Evolutionary conservation across 768 basidiomycete genomes (phyloP), one percentile per base, ranked within the genome.

Genomic region (Boletus sp.): DNA sequence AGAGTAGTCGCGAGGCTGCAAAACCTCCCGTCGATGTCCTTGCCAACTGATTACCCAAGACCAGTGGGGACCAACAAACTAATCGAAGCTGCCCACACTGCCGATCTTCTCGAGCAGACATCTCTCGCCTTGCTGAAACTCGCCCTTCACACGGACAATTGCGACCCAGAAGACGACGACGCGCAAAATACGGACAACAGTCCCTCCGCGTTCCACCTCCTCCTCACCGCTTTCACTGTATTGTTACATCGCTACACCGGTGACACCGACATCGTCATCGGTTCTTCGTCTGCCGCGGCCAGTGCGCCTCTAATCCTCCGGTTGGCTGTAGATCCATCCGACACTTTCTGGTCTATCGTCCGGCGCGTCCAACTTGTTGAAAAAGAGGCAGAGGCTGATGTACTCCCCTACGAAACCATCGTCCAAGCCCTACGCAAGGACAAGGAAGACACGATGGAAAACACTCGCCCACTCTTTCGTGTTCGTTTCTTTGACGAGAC

Each of bases 401-500:
- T 81, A 2, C 76, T 96, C 6, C 90, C 95, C 0, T 93, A 93
- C 68, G 90, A 94, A 60, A 72, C 77, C 1, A 81, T 98, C 55
- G 79, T 88, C 17, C 80, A 79, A 46, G 88, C 85, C 9, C 75
- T 97, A 50, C 81, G 79, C 53, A 83, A 83, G 65, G 82, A 79
- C 64, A 87, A 83, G 61, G 83, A 87, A 17, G 87, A 86, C 35
- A 73, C 76, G 11, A 64, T 78, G 12, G 81, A 83, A 39, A 73
- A 71, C 15, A 65, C 72, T 15, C 71, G 77, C 2, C 89, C 89
- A 5, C 78, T 98, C 29, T 98, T 97, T 76, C 84, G 94, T 50
- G 94, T 97, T 41, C 86, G 94, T n/a, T 97, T 98, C 79, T 94
- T 97, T 71, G 94, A 98, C 67, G 91, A 90, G 70, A 94, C 88